Evolutionary conservation across 257 asterid species (phyloP).

Genomic region (Linderniella brevidens): DNA sequence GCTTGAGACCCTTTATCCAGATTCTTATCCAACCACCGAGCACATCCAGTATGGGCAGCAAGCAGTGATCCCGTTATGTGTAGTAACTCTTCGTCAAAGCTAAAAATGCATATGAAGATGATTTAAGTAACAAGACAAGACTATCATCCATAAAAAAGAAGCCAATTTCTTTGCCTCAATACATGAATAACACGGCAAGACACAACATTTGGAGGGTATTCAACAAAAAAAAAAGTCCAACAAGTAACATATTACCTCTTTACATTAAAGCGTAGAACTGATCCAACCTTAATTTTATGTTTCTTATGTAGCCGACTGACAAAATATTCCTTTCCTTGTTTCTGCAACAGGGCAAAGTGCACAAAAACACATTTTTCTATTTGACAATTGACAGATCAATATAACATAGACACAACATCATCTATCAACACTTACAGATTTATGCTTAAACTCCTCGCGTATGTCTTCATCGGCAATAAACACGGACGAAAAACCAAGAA

Average conservation of each 20-base stretch:
- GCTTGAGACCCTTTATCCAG: slow-evolving; percentile 32
- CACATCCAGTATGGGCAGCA: slow-evolving; percentile 44
- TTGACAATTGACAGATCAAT: slow-evolving; percentile 2
- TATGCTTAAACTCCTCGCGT: slow-evolving; percentile 45
- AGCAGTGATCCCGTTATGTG: slow-evolving; percentile 56
- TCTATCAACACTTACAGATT: slow-evolving; percentile 26
- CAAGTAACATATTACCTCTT: slow-evolving; percentile 27
- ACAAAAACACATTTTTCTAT: neutral
- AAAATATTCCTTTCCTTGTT: slow-evolving; percentile 35
- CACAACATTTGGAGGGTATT: neutral
- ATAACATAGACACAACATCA: slow-evolving; percentile 6
- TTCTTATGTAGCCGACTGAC: slow-evolving; percentile 35
- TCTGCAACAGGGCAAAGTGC: slow-evolving; percentile 25
- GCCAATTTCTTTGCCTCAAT: no score
- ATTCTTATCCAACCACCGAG: slow-evolving; percentile 54
- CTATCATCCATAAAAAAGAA: no score
- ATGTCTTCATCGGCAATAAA: slow-evolving; percentile 45
- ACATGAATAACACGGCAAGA: no score
- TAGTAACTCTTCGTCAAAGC: slow-evolving; percentile 64
- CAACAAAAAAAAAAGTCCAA: neutral
- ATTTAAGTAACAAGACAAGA: neutral
- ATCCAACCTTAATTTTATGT: slow-evolving; percentile 57
- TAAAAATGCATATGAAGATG: slow-evolving; percentile 12
- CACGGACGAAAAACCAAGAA: slow-evolving; percentile 70
- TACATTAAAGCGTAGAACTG: slow-evolving; percentile 43